Conservation (phyloP, 1,284 basidiomycete genomes). For the Fereydounia khargensis region DNA sequence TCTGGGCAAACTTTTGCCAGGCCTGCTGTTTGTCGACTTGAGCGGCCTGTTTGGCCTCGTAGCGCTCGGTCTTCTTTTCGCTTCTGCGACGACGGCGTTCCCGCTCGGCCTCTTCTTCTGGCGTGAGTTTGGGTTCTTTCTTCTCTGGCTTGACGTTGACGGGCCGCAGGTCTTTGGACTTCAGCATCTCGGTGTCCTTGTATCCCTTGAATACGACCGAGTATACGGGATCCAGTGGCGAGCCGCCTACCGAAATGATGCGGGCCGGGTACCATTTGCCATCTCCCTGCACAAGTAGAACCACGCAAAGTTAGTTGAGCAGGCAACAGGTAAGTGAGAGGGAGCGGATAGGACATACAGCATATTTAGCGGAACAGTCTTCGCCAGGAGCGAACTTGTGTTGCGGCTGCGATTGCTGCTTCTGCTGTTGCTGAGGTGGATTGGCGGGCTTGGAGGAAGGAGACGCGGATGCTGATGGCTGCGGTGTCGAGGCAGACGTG, state of each 20-base stretch:
- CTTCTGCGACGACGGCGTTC: conserved; percentile 95
- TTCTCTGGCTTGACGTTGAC: conserved; percentile 6
- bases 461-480: not conserved
- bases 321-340: conserved; percentile 61
- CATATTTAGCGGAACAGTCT: conserved; percentile 85
- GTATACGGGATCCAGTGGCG: conserved; percentile 79
- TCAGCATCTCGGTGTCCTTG: conserved; percentile 87
- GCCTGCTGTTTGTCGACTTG: conserved; percentile 81
- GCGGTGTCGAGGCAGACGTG: not conserved
- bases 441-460: no score
- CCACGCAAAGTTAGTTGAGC: conserved; percentile 74
- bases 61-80: conserved; percentile 86
- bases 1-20: conserved; percentile 96
- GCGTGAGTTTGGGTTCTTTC: conserved; percentile 11
- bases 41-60: conserved; percentile 83
- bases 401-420: not conserved
- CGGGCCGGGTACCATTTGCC: conserved; percentile 41
- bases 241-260: conserved; percentile 71
- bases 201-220: conserved; percentile 94
- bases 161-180: conserved; percentile 69
- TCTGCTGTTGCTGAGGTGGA: not conserved
- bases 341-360: conserved; percentile 15
- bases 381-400: conserved; percentile 68
- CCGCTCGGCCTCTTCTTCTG: conserved; percentile 70
- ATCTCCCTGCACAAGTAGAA: conserved; percentile 22